Conservation (phyloP, 2,329 filamentous ascomycete species). For the Claviceps sp. region DNA sequence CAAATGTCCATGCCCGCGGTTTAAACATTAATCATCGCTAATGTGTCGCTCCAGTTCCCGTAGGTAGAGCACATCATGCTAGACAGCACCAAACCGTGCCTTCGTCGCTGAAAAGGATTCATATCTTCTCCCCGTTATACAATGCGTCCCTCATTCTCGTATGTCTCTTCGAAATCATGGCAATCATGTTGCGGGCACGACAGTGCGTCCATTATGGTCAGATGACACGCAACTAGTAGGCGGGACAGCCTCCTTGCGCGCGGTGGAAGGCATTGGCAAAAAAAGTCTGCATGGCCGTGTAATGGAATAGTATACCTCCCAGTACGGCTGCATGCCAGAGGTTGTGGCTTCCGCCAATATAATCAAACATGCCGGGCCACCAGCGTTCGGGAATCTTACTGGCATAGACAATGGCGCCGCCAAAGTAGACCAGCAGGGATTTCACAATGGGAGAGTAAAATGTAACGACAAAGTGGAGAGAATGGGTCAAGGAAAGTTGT, state of each 20-base stretch:
- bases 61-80: neutral
- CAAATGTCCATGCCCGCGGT: neutral
- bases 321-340: constrained; percentile 94
- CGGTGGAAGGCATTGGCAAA: constrained; percentile 66
- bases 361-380: constrained; percentile 88
- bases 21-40: neutral
- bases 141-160: neutral
- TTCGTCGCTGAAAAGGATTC: neutral
- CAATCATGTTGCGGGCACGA: neutral
- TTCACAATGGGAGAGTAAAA: constrained; percentile 85
- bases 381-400: constrained; percentile 88
- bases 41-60: neutral
- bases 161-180: neutral
- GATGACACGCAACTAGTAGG: constrained; percentile 25
- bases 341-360: constrained; percentile 90
- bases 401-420: constrained; percentile 77
- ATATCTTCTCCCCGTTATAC: neutral
- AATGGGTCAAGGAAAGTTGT: constrained; percentile 68
- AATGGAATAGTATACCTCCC: constrained; percentile 94
- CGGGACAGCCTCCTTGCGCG: constrained; percentile 46
- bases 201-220: neutral
- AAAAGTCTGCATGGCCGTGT: constrained; percentile 89
- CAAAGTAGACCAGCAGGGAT: constrained; percentile 73
- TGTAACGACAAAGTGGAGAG: constrained; percentile 65
- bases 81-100: neutral